Evolutionary conservation across 139 green algal genomes (phyloP), one percentile per base, ranked within the genome.

Genomic region (Nannochloris sp.): DNA sequence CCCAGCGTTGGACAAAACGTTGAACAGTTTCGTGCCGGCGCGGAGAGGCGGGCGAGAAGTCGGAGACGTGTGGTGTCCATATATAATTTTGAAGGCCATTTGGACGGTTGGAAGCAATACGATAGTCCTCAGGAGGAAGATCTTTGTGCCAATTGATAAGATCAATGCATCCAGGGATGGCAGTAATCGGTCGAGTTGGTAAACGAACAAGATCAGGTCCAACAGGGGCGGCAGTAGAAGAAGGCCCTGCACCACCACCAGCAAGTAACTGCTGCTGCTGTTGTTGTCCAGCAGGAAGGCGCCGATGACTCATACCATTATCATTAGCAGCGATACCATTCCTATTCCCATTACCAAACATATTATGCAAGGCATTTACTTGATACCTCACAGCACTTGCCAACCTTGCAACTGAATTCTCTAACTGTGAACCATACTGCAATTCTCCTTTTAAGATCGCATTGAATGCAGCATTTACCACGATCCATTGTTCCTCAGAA

Each of bases 1-100:
- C 33, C 67, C 76, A 85, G 8, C 68, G 61, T 61, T 71, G 3
- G 65, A 79, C 70, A 32, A 77, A 81, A 1, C 73, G 51, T 55
- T 67, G 25, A 5, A 59, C 32, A 15, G 31, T 19, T 6, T 34
- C 38, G 6, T 24, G 33, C 25, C 65, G 54, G 8, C 34, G 5
- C 4, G 54, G 54, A 24, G 39, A 23, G 12, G 32, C 54, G 2
- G n/a, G 1, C 15, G 54, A 33, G 59, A 67, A 53, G 29, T 48
- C 23, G 2, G 3, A 6, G 5, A 36, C 39, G 2, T 73, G 38
- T 12, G 66, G 66, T 27, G 66, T 73, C 36, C 32, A 73, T 35
- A 73, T 25, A 30, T 60, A 45, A 24, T 73, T 66, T n/a, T 61
- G 31, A 3, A 10, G 37, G 3, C 46, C 46, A 4, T 8, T 13